Evolutionary conservation across 148 eudicot genomes (phyloP), one percentile per base, ranked within the genome.

Genomic region (Selenicereus undatus): DNA sequence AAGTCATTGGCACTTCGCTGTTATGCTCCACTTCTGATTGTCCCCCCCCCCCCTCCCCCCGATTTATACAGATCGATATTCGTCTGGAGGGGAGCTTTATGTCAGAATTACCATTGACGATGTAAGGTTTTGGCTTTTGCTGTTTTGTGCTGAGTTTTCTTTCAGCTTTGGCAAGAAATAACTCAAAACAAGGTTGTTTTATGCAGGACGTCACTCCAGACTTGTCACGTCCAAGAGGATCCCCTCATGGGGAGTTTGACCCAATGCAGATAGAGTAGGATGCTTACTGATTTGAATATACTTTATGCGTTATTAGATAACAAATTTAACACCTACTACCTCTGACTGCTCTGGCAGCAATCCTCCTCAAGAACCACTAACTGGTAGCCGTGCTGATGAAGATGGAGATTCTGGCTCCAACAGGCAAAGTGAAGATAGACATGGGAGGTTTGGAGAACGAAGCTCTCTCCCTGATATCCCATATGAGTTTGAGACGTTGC

Each of bases 71-170:
- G 97, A 89, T 77, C 91, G 88, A 88, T 84, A 88, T 80, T 86
- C 90, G 30, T 60, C 74, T 16, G 91, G 85, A 50, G 36, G 52
- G 48, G 93, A 93, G 82, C 91, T 89, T 65, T 96, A 88, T 85
- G 84, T 96, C 80, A 76, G 88, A 65, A 89, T 96, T 79, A 83
- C 87, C 73, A 76, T 96, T 56, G 90, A 89, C 12, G 89, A 91
- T 93, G 99, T 93, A 89, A 88, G 80, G 62, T 52, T 26, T 70
- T 42, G 54, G 26, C 24, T 27, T 26, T 21, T 66, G 22, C 12
- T 76, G 30, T 66, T 36, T 76, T 62, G 68, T 36, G 36, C 20
- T 3, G 24, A 5, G 26, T 66, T 27, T 10, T 32, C 35, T 24
- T 65, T 80, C 18, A 1, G n/a, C 18, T 58, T 66, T 11, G 74